Evolutionary conservation across 2,329 filamentous ascomycete genomes (phyloP), one percentile per base, ranked within the genome.

Genomic region (Aspergillus pseudoterreus): DNA sequence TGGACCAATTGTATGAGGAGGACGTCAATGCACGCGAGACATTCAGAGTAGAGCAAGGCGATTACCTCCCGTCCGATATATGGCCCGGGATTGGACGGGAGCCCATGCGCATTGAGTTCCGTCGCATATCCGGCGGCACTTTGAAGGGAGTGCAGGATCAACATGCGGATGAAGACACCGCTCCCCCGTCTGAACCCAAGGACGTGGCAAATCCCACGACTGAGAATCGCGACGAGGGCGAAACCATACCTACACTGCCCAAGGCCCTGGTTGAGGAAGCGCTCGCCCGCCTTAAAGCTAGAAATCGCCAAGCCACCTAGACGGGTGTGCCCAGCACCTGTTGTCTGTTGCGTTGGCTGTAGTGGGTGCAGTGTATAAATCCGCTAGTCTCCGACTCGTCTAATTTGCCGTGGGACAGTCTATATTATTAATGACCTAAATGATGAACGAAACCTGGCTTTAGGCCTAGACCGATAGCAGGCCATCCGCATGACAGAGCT

Each of bases 31-130:
- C 90, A 56, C 80, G 94, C 35, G 87, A 95, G 57, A 76, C 81
- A 0, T 97, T 99, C 68, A 82, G 88, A 32, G 78, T 85, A 24
- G 87, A 95, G 41, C 86, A 94, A 11, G 92, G 91, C 6, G 90
- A 95, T 57, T 95, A 85, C 66, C 72, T 99, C 10, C 94, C 94
- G 0, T 85, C 86, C 0, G 91, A 96, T 67, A 82, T 96, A 19
- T 96, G 91, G 90, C 85, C 85, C 0, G 88, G 86, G 1, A 81
- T 94, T 69, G 82, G 62, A 41, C 65, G 81, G 56, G 79, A 75
- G n/a, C 79, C 77, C 22, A 81, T 81, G 58, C 76, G 71, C 53
- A 76, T 72, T 24, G 63, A 68, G 46, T 74, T 73, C 41, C 60
- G 56, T 24, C 67, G 70, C 17, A 56, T 72, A 47, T 63, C 67